Evolutionary conservation across 352 stramenopile genomes (phyloP).

Genomic region (Blastocystis sp.): DNA sequence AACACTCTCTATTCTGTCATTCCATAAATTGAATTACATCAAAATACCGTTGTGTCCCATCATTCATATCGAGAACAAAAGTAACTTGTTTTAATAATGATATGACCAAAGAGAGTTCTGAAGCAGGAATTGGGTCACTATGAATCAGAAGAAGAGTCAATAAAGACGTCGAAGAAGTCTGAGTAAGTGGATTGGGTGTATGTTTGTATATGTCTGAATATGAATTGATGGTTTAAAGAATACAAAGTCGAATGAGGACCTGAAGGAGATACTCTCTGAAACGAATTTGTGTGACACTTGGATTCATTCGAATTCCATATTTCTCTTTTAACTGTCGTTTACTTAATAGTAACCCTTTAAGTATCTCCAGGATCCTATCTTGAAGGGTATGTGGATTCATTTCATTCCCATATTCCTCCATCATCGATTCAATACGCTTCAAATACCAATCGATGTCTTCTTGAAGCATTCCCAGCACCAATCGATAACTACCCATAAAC

Average conservation of each 20-base stretch:
- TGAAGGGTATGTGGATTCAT: not conserved
- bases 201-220: conserved; percentile 31
- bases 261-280: conserved; percentile 35
- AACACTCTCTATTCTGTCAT: conserved; percentile 39
- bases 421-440: not conserved
- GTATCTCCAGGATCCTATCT: not conserved
- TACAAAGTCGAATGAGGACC: conserved; percentile 22
- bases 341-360: not conserved
- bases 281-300: not conserved
- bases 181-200: not conserved
- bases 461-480: conserved; percentile 8
- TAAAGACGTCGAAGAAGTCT: not conserved
- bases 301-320: conserved; percentile 52
- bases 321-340: conserved; percentile 13
- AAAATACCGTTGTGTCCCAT: not conserved
- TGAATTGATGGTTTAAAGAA: not conserved
- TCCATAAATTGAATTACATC: not conserved
- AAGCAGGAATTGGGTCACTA: not conserved
- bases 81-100: conserved; percentile 38
- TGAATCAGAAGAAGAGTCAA: not conserved
- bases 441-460: conserved; percentile 48
- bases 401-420: conserved; percentile 6
- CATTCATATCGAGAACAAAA: not conserved
- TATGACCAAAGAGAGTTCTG: not conserved
- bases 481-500: conserved; percentile 8